A percentile compares a stretch with the other conserved stretches of the same genome.
Evolutionary conservation across 495 filamentous ascomycete species (phyloP).

Genomic region (Pyrenula massariospora): DNA sequence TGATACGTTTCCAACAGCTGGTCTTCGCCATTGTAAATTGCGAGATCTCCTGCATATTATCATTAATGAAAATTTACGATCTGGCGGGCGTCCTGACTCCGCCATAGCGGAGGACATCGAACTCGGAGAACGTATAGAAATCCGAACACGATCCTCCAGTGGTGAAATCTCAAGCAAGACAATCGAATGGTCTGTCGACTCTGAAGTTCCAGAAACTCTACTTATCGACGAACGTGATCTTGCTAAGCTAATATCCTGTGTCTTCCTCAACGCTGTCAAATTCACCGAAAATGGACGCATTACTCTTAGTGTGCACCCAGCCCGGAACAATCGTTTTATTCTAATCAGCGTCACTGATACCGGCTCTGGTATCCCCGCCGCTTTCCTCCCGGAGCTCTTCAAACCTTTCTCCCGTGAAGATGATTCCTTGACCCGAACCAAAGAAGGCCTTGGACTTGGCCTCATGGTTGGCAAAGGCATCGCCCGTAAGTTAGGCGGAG

Average conservation of each 20-base stretch:
- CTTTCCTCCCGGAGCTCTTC: constrained; percentile 61
- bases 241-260: constrained; percentile 62
- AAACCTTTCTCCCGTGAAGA: constrained; percentile 66
- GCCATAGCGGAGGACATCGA: constrained; percentile 46
- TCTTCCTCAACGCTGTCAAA: constrained; percentile 70
- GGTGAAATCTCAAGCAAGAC: constrained; percentile 45
- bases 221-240: constrained; percentile 61
- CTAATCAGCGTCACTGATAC: constrained; percentile 55
- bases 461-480: constrained; percentile 68
- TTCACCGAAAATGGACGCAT: constrained; percentile 66
- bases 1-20: constrained; percentile 31
- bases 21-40: constrained; percentile 47
- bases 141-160: constrained; percentile 45
- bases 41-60: constrained; percentile 56
- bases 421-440: constrained; percentile 57
- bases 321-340: constrained; percentile 37
- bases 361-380: constrained; percentile 59
- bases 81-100: constrained; percentile 64
- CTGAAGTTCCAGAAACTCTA: constrained; percentile 52
- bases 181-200: constrained; percentile 58
- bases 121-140: constrained; percentile 55
- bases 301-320: constrained; percentile 40
- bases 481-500: constrained; percentile 63
- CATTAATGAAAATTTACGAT: constrained; percentile 57
- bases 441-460: constrained; percentile 64